Conservation (phyloP, 2,329 filamentous ascomycete genomes). For the Fusarium nygamai region DNA sequence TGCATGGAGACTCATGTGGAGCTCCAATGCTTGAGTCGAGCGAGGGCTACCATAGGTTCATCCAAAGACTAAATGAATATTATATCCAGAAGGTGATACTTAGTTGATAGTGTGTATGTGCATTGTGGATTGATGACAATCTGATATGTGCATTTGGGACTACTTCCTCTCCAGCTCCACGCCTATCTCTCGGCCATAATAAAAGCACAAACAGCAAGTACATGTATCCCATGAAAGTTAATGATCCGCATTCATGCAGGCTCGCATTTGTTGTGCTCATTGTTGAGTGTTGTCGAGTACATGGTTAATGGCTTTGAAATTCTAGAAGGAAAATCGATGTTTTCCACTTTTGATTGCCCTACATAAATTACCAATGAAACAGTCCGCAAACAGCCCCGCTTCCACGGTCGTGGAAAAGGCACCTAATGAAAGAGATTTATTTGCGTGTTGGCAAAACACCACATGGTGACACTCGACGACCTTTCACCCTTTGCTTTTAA, state of each 20-base stretch:
- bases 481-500: fast-evolving
- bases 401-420: neutral
- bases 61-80: neutral
- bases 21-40: fast-evolving
- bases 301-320: neutral
- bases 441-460: neutral
- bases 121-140: neutral
- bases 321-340: neutral
- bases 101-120: neutral
- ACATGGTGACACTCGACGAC: neutral
- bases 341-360: neutral
- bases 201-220: fast-evolving
- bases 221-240: fast-evolving
- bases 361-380: neutral
- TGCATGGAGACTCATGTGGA: neutral
- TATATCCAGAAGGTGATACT: neutral
- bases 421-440: neutral
- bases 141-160: neutral
- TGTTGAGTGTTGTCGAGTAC: neutral
- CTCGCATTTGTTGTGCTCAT: neutral
- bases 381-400: neutral
- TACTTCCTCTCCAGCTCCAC: fast-evolving
- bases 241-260: too few species aligned
- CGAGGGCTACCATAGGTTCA: fast-evolving
- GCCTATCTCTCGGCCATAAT: fast-evolving